Conservation (phyloP, 805 yeast genomes). For the Hanseniaspora nectarophila region DNA sequence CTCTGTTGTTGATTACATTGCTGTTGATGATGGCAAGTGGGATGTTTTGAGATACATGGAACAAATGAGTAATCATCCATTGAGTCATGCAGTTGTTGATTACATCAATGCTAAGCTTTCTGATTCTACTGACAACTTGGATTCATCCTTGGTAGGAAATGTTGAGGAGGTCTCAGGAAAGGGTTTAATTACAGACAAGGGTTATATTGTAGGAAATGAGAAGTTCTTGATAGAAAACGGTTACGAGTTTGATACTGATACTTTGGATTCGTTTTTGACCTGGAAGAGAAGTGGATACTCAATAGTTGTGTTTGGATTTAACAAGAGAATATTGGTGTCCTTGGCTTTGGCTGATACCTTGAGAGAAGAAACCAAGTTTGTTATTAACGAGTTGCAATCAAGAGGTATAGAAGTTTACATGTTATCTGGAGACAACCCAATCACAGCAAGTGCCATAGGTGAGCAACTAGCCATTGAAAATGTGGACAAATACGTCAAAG, state of each 20-base stretch:
- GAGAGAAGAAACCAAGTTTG: slow-evolving; percentile 44
- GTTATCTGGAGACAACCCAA: slow-evolving; percentile 63
- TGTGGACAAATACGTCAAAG: slow-evolving; percentile 37
- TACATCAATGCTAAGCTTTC: slow-evolving; percentile 24
- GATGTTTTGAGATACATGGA: slow-evolving; percentile 33
- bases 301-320: slow-evolving; percentile 43
- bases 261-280: slow-evolving; percentile 28
- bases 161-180: slow-evolving; percentile 42
- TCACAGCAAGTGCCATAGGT: slow-evolving; percentile 60
- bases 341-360: slow-evolving; percentile 52
- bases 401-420: slow-evolving; percentile 51
- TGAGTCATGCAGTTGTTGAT: slow-evolving; percentile 45
- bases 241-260: slow-evolving; percentile 30
- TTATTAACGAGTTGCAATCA: slow-evolving; percentile 33
- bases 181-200: slow-evolving; percentile 34
- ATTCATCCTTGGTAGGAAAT: slow-evolving; percentile 13
- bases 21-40: slow-evolving; percentile 15
- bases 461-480: slow-evolving; percentile 42
- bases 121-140: not conserved
- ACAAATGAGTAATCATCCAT: slow-evolving; percentile 54
- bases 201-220: slow-evolving; percentile 50
- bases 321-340: slow-evolving; percentile 31
- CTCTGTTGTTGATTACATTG: slow-evolving; percentile 24
- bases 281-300: slow-evolving; percentile 62
- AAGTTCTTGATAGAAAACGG: slow-evolving; percentile 39